These are phyloP conservation scores for Catunica adiposa DNA, from an alignment of 2,329 filamentous ascomycete genomes.

Conservation along the genomic window DNA sequence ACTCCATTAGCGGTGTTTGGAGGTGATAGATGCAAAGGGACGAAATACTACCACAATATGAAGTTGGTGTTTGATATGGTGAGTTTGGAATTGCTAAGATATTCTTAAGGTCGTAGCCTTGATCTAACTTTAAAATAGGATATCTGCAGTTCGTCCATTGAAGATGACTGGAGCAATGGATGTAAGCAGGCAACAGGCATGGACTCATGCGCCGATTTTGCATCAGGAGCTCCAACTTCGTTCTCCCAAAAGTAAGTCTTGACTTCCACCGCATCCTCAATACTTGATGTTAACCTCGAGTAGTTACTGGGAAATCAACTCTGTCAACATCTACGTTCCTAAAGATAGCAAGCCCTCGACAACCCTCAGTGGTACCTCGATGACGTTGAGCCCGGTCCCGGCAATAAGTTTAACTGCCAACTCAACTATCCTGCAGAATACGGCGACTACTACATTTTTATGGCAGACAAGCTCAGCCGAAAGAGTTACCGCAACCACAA, in stretches of 20 bases:
- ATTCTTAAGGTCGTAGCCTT: no score
- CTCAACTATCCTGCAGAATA: constrained; percentile 7
- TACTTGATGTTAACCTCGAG: constrained; percentile 14
- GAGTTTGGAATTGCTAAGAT: no score
- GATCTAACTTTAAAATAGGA: constrained; percentile 25
- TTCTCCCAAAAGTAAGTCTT: constrained; percentile 11
- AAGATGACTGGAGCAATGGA: constrained; percentile 24
- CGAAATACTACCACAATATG: constrained; percentile 48
- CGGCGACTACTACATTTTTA: constrained; percentile 4
- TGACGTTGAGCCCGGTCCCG: constrained; percentile 5
- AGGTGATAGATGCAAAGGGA: constrained; percentile 44
- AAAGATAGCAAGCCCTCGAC: constrained; percentile 12
- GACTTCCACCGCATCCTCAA: background rate
- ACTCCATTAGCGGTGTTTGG: constrained; percentile 54
- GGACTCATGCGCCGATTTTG: constrained; percentile 27
- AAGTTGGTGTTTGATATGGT: constrained; percentile 57
- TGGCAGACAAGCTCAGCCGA: background rate
- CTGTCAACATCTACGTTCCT: constrained; percentile 31
- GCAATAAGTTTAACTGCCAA: constrained; percentile 1
- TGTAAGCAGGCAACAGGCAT: constrained; percentile 23
- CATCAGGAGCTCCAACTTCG: background rate
- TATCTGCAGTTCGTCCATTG: constrained; percentile 66
- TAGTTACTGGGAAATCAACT: constrained; percentile 37
- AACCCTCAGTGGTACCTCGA: background rate
- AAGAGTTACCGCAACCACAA: background rate